Percentiles rank a stretch among this genome's conserved stretches.
Conservation (phyloP, 2,329 filamentous ascomycete genomes). For the Fusarium graminum region DNA sequence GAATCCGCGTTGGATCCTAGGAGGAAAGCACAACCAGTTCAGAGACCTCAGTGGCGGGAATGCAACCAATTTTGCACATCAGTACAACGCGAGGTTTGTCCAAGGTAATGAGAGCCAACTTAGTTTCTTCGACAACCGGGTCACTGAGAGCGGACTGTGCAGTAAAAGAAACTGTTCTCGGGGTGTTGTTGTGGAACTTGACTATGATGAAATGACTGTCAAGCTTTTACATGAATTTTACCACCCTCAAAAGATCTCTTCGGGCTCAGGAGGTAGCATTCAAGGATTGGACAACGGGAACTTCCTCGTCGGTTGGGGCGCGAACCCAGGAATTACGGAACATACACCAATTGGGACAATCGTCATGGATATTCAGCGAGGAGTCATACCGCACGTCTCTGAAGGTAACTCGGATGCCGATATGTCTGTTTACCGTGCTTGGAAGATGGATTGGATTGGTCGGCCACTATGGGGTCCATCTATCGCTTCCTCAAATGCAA, state of each 20-base stretch:
- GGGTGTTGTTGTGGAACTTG: slow-evolving; percentile 55
- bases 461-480: slow-evolving; percentile 46
- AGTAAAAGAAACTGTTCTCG: slow-evolving; percentile 37
- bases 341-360: slow-evolving; percentile 49
- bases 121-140: slow-evolving; percentile 67
- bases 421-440: slow-evolving; percentile 46
- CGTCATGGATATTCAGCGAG: slow-evolving; percentile 57
- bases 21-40: slow-evolving; percentile 53
- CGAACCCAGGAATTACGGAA: slow-evolving; percentile 62
- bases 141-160: slow-evolving; percentile 32
- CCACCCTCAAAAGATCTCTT: slow-evolving; percentile 63
- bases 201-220: slow-evolving; percentile 61
- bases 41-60: slow-evolving; percentile 50
- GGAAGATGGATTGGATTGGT: slow-evolving; percentile 47
- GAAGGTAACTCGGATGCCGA: slow-evolving; percentile 19
- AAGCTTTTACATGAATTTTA: slow-evolving; percentile 62
- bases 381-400: slow-evolving; percentile 57
- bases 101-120: slow-evolving; percentile 61
- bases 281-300: slow-evolving; percentile 68
- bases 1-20: slow-evolving; percentile 52
- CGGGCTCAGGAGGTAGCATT: slow-evolving; percentile 63
- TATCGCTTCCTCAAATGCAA: slow-evolving; percentile 37
- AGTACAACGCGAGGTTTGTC: slow-evolving; percentile 65
- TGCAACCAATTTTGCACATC: slow-evolving; percentile 55
- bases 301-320: slow-evolving; percentile 70